A percentile compares a stretch with the other conserved stretches of the same genome.
Conservation (phyloP, 495 filamentous ascomycete species). For the Neurospora terricola region DNA sequence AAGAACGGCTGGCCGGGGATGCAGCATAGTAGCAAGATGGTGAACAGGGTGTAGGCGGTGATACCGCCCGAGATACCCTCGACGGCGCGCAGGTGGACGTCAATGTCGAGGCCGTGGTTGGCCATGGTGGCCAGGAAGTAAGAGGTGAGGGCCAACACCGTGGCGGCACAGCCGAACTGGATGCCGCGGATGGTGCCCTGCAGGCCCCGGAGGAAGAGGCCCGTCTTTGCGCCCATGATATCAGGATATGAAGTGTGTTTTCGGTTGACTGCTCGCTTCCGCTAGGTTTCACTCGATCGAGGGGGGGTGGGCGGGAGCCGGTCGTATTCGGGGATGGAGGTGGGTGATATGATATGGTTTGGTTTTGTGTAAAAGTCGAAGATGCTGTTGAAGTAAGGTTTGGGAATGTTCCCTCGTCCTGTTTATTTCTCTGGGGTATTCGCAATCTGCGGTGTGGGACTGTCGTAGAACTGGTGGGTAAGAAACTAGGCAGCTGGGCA, state of each 20-base stretch:
- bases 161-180: conserved; percentile 58
- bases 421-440: not conserved
- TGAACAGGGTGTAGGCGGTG: conserved; percentile 60
- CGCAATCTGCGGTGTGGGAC: not conserved
- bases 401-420: not conserved
- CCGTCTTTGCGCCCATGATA: conserved; percentile 31
- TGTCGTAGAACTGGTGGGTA: not conserved
- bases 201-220: conserved; percentile 50
- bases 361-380: not conserved
- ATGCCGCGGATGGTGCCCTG: conserved; percentile 56
- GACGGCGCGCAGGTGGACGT: conserved; percentile 60
- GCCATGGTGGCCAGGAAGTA: conserved; percentile 58
- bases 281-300: not conserved
- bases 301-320: not conserved
- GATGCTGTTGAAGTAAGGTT: not conserved
- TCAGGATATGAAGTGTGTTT: not conserved
- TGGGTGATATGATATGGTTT: not conserved
- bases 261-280: not conserved
- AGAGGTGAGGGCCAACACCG: conserved; percentile 73
- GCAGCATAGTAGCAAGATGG: conserved; percentile 65
- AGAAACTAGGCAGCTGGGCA: not conserved
- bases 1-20: conserved; percentile 58
- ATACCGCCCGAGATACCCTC: conserved; percentile 71
- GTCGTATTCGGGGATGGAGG: not conserved
- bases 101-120: conserved; percentile 48